Conservation (phyloP, 805 yeast species). For the Zygotorulaspora florentina region DNA sequence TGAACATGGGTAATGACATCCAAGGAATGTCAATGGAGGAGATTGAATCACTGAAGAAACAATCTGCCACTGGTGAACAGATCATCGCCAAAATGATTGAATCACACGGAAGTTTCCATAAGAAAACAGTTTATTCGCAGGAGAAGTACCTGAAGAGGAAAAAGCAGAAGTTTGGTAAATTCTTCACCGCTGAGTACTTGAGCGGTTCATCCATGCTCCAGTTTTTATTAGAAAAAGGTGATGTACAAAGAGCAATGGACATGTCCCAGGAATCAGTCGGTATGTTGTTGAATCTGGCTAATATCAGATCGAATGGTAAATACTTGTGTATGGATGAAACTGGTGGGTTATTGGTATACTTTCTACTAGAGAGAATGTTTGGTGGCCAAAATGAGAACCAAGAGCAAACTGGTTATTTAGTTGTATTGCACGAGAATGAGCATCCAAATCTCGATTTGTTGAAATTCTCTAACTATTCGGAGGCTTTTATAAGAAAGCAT, state of each 20-base stretch:
- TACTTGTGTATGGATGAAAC: slow-evolving; percentile 89
- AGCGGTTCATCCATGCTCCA: slow-evolving; percentile 68
- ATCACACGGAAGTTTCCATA: slow-evolving; percentile 80
- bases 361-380: slow-evolving; percentile 86
- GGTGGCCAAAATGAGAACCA: slow-evolving; percentile 31
- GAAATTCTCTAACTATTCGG: slow-evolving; percentile 60
- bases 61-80: slow-evolving; percentile 66
- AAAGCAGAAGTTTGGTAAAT: slow-evolving; percentile 82
- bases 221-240: slow-evolving; percentile 74
- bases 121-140: slow-evolving; percentile 85
- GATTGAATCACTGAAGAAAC: slow-evolving; percentile 74
- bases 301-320: slow-evolving; percentile 83
- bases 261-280: slow-evolving; percentile 84
- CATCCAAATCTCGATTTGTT: slow-evolving; percentile 78
- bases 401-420: slow-evolving; percentile 50
- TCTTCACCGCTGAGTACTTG: slow-evolving; percentile 76
- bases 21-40: slow-evolving; percentile 77
- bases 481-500: slow-evolving; percentile 47
- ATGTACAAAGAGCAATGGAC: slow-evolving; percentile 62
- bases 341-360: slow-evolving; percentile 84
- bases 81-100: slow-evolving; percentile 79
- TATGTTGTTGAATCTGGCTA: slow-evolving; percentile 68
- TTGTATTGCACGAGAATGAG: slow-evolving; percentile 86
- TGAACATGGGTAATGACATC: slow-evolving; percentile 62
- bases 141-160: slow-evolving; percentile 89